Evolutionary conservation across 805 yeast species (phyloP).

Genomic region (Cyberlindnera euphorbiae): DNA sequence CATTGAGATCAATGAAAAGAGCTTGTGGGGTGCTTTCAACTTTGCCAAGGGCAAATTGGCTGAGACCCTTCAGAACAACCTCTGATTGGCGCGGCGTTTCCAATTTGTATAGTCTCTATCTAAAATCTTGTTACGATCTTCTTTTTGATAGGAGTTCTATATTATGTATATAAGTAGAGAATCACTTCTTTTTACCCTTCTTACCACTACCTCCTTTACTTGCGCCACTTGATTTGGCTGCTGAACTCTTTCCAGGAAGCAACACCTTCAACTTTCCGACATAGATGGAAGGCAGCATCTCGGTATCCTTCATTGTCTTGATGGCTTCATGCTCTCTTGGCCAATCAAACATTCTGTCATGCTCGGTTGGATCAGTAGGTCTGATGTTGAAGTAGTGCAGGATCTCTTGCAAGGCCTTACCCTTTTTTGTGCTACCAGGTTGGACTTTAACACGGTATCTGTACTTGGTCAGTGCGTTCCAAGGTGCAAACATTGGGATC

Average conservation of each 20-base stretch:
- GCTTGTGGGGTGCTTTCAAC: constrained; percentile 78
- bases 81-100: constrained; percentile 21
- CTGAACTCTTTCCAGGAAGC: constrained; percentile 43
- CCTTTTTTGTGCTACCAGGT: constrained; percentile 78
- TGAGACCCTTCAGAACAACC: constrained; percentile 44
- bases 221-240: constrained; percentile 11
- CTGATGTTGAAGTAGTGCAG: constrained; percentile 50
- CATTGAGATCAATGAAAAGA: constrained; percentile 68
- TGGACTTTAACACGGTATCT: constrained; percentile 80
- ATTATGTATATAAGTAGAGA: too few relatives aligned
- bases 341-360: constrained; percentile 60
- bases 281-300: constrained; percentile 60
- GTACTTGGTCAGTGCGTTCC: constrained; percentile 70
- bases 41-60: constrained; percentile 75
- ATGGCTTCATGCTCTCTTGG: constrained; percentile 57
- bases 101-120: too few relatives aligned
- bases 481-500: constrained; percentile 90
- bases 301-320: constrained; percentile 54
- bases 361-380: constrained; percentile 40
- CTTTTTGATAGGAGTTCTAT: neutral
- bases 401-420: constrained; percentile 74
- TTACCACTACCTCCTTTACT: constrained; percentile 6
- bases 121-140: neutral
- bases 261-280: constrained; percentile 67
- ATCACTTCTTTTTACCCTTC: constrained; percentile 11